Evolutionary conservation across 1,284 basidiomycete genomes (phyloP), one percentile per base, ranked within the genome.

Genomic region (Moesziomyces aphidis): DNA sequence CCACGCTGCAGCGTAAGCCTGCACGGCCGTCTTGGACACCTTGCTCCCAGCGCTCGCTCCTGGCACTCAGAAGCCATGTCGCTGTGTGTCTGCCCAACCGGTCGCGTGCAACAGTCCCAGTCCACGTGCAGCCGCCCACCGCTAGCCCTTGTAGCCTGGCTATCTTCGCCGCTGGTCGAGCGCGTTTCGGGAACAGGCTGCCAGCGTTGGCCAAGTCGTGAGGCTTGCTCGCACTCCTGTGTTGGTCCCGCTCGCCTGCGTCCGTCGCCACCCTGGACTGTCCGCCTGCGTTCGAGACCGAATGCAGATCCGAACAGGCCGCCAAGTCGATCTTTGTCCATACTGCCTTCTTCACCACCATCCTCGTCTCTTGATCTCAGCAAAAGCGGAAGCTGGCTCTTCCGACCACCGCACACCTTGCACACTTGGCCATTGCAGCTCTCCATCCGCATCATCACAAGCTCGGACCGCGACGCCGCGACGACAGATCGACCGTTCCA

Each of bases 301-400:
- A 19, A 42, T 34, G 10, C 31, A 42, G 39, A 19, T 42, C 17
- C 39, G 39, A 42, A 42, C 17, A 19, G 5, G 23, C 26, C 19
- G 54, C 46, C 46, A 9, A 5, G 3, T 26, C 23, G 28, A 23
- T 36, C 34, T 34, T 23, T 46, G 31, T 36, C 23, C 54, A 42
- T 44, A 31, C 58, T 19, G 43, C 42, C 19, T 51, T 50, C 46
- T 10, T 26, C 26, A 28, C 28, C 17, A 13, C 26, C 10, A 39
- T 34, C 31, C 19, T 21, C 23, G 13, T 15, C 26, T 4, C 9
- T 34, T 31, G 23, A 39, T 11, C 13, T 48, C 43, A n/a, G 34
- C 3, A 13, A 17, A 34, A 6, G 23, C 36, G 43, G 55, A 50
- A 59, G 52, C 62, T 47, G 62, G 43, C 43, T 55, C 62, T 64